Base-by-base conservation (phyloP, 1,284 basidiomycete species). In the Cutaneotrichosporon dermatis region DNA sequence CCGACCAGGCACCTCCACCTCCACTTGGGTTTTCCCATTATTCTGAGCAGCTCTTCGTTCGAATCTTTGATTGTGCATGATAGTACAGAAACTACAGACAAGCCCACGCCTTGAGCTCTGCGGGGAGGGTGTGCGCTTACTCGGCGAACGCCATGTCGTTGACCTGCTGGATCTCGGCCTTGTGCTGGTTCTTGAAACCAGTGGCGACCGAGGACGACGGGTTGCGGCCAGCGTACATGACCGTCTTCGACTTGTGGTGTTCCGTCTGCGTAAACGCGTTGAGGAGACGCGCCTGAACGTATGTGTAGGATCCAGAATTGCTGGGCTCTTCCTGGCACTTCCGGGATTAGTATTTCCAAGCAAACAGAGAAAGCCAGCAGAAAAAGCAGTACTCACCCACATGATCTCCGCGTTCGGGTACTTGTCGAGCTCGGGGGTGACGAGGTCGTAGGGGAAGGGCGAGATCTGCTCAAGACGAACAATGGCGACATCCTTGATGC, bases 401-500 rank as follows among this genome's bases (percentile, higher is more conserved):
- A 92, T 81, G 46, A 96, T 77, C 67, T 90, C 88, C 35, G 93
- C 91, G 76, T 99, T 96, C 65, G 93, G 91, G 82, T 97, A 99
- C 79, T 87, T 87, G 82, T 99, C 95, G 42, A 97, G 83, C 76
- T 94, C 89, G 34, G 90, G 87, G 34, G 88, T 91, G 66, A 92
- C 86, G 57, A 92, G 79, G 71, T 97, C 93, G 76, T 98, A 98
- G 52, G 96, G 94, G 83, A 99, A 89, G 1, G 95, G 96, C 44
- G 90, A 92, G 58, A 98, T 73, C 80, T 99, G 95, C 79, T 99
- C 96, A 52, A 99, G 77, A 58, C 96, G 84, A 70, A 90, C 93
- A 73, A 99, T 97, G 39, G 88, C 95, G 61, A 98, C 84, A 72
- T 99, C 88, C 69, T 90, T 90, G 81, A 94, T 88, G 39, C 89